Base-by-base conservation (phyloP, 2,329 filamentous ascomycete genomes). In the Penicillium sp. region DNA sequence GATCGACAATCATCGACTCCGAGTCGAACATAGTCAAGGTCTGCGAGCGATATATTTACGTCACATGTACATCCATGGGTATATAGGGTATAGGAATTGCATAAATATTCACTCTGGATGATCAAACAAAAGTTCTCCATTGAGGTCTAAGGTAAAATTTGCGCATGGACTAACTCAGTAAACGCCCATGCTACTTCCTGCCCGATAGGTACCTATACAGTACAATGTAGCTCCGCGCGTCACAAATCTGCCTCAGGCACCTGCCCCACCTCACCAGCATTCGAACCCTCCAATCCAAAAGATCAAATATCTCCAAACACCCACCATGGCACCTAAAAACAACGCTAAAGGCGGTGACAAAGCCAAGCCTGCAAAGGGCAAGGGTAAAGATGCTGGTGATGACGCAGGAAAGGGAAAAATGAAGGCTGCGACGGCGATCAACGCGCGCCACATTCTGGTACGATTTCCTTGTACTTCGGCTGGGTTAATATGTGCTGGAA, bases 401-500 rank as follows among this genome's bases (percentile, higher is more conserved):
- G 68, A 71, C n/a, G 72, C 72, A 52, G 67, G 58, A 19, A 69
- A 70, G 37, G 72, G 68, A 31, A 75, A 76, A 9, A 74, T 83
- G 62, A 88, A 88, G 69, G 77, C 82, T 8, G 85, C 85, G 5
- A 85, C 81, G 50, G 81, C 80, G n/a, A 86, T 88, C 71, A 88
- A 88, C 67, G 84, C 83, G 51, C 79, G 86, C 39, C 86, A 88
- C 72, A 88, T 88, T 60, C 78, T 88, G 62, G 79, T 81, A 75
- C 54, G 75, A 70, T 39, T 49, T 35, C 44, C 31, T 42, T 37
- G 11, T 52, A 45, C 51, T 44, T 59, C 53, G 4, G 33, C 23
- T 4, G 11, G 35, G 16, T n/a, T 31, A n/a, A 37, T 19, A n/a
- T 19, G 16, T 39, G 27, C 19, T n/a, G 14, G 31, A 21, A 49